Evolutionary conservation across 768 basidiomycete genomes (phyloP), one percentile per base, ranked within the genome.

Genomic region (Podaxis mareebaensis): DNA sequence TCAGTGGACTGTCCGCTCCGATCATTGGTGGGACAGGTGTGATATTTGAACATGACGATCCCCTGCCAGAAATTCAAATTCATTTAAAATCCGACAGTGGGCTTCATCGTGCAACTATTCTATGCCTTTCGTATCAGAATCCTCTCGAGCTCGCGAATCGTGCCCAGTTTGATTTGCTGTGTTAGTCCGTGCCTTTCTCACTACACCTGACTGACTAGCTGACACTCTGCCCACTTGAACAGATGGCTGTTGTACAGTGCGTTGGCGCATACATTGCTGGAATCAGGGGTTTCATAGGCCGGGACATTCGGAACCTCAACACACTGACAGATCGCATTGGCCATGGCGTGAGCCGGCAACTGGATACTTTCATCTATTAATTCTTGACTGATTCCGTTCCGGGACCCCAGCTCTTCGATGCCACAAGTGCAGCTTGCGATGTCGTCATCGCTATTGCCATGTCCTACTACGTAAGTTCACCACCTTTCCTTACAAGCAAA

Each of bases 51-150:
- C n/a, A 4, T 28, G 22, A 6, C 3, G 20, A 15, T 20, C n/a
- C n/a, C 4, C 17, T 24, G n/a, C 13, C 10, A 22, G 2, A 17
- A 5, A 5, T 3, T 22, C 20, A 8, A 46, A n/a, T 22, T 44
- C 42, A 26, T 39, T 22, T 2, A 12, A 36, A 24, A 13, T 28
- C 33, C 15, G 44, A 17, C 58, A 77, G 76, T 74, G 12, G 72
- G 71, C 4, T 73, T 73, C 51, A 67, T 73, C 12, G 74, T 75
- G 10, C 74, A 75, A 58, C 62, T 68, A 39, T 70, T 73, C 36
- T 77, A 75, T 67, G 74, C 74, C n/a, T 73, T 74, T 57, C 72
- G 75, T 15, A 74, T 77, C 30, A 65, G 65, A 38, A 58, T 75
- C 20, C 64, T 77, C n/a, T 71, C 72, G 1, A 63, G 64, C 65